phyloP scores from a whole-genome alignment of 2,329 filamentous ascomycete genomes.

The Epichloe uncinata region DNA sequence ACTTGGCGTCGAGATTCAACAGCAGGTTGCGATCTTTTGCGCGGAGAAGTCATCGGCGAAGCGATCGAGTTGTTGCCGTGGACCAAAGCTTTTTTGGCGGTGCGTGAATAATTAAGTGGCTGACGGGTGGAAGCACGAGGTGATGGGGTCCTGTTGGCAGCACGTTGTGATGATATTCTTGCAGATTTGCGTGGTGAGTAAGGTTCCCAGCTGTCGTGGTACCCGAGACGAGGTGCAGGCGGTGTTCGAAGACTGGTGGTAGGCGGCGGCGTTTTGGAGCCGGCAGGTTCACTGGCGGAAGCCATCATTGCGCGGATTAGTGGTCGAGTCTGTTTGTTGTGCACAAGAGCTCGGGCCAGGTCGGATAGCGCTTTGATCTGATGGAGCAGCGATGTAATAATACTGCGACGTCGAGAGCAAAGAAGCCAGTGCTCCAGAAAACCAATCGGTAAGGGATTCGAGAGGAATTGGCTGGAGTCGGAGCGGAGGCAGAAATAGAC shows the following conservation, averaged over 20 bases:
- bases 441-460: conserved; percentile 1
- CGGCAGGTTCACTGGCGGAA: conserved; percentile 7
- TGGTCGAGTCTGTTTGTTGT: background rate
- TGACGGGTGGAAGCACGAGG: conserved; percentile 27
- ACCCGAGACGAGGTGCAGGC: conserved; percentile 54
- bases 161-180: conserved; percentile 45
- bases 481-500: background rate
- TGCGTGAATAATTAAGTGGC: conserved; percentile 19
- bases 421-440: conserved; percentile 6
- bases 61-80: conserved; percentile 19
- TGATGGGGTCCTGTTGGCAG: conserved; percentile 41
- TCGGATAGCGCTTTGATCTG: background rate
- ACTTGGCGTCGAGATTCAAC: conserved; percentile 35
- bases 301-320: conserved; percentile 15
- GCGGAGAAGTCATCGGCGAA: conserved; percentile 33
- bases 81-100: conserved; percentile 18
- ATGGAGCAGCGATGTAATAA: background rate
- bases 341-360: background rate
- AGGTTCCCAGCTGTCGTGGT: conserved; percentile 56
- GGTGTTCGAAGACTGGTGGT: conserved; percentile 48
- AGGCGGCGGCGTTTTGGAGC: conserved; percentile 42
- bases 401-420: conserved; percentile 7
- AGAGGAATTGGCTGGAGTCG: background rate
- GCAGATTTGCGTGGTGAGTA: conserved; percentile 59
- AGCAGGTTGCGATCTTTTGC: conserved; percentile 35